Evolutionary conservation across 345 rosid genomes (phyloP).

Genomic region (Heritiera fomes): DNA sequence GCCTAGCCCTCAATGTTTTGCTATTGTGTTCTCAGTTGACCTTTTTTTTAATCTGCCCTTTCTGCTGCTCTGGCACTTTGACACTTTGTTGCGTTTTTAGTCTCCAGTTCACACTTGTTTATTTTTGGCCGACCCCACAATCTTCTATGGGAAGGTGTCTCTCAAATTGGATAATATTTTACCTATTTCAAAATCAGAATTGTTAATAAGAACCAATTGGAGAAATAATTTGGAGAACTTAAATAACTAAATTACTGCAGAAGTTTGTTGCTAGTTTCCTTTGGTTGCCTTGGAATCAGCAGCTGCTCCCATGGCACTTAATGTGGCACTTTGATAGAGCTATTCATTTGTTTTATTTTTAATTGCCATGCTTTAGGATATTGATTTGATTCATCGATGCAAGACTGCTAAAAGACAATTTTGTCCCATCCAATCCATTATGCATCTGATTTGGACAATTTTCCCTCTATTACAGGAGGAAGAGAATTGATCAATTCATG

Average conservation of each 20-base stretch:
- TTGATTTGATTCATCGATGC: background rate
- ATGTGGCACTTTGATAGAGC: background rate
- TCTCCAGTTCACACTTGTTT: background rate
- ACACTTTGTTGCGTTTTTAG: background rate
- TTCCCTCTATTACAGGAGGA: background rate
- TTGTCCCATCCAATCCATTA: background rate
- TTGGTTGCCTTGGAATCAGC: background rate
- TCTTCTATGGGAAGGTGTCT: background rate
- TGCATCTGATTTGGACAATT: slow-evolving; percentile 1
- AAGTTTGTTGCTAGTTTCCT: background rate
- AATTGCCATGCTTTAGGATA: background rate
- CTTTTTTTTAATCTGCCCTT: background rate
- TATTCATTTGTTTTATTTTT: background rate
- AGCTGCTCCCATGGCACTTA: background rate
- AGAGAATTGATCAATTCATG: background rate
- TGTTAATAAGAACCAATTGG: background rate
- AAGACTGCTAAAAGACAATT: no score
- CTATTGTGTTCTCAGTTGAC: background rate
- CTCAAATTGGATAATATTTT: background rate
- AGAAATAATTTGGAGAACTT: background rate
- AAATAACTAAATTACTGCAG: background rate
- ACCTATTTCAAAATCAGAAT: background rate
- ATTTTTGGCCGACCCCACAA: background rate
- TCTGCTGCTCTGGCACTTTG: background rate
- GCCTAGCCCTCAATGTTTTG: background rate